Conservation (phyloP, 2,329 filamentous ascomycete genomes). For the Trichoderma aggressivum region DNA sequence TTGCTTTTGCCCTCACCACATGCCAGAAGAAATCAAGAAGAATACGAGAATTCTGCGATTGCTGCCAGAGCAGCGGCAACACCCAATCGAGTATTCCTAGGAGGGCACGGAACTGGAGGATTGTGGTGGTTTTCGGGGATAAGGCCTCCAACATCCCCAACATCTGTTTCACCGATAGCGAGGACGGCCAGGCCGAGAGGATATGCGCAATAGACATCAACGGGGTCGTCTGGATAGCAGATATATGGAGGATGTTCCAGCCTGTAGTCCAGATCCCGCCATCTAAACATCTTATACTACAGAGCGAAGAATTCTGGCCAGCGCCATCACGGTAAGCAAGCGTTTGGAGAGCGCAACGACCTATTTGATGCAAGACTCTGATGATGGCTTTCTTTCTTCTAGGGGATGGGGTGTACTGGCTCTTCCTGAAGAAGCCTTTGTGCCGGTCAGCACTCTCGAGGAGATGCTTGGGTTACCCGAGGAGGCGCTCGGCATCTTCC, state of each 20-base stretch:
- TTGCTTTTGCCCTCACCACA: constrained; percentile 43
- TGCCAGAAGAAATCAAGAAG: constrained; percentile 3
- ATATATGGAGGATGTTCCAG: constrained; percentile 46
- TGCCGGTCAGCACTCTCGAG: constrained; percentile 33
- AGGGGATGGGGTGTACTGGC: constrained; percentile 51
- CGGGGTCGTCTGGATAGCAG: constrained; percentile 47
- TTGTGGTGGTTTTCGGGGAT: constrained; percentile 42
- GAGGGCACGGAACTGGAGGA: constrained; percentile 48
- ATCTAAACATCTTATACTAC: constrained; percentile 19
- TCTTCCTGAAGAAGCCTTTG: constrained; percentile 43
- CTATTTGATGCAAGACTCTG: background rate
- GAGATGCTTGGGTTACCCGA: constrained; percentile 34
- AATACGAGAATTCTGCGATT: constrained; percentile 10
- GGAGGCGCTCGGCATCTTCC: constrained; percentile 20
- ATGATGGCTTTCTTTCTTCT: background rate
- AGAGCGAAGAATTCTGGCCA: constrained; percentile 32
- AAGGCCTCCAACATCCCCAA: constrained; percentile 50
- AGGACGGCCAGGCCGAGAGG: constrained; percentile 46
- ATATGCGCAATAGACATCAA: constrained; percentile 51
- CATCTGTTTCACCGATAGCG: constrained; percentile 48
- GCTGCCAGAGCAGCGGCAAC: constrained; percentile 16
- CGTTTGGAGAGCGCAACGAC: background rate
- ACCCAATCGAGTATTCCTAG: constrained; percentile 35
- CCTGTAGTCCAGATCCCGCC: constrained; percentile 28
- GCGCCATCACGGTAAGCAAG: constrained; percentile 28